Conservation (phyloP, 2,329 filamentous ascomycete species). For the Alternaria novae-zelandiae region DNA sequence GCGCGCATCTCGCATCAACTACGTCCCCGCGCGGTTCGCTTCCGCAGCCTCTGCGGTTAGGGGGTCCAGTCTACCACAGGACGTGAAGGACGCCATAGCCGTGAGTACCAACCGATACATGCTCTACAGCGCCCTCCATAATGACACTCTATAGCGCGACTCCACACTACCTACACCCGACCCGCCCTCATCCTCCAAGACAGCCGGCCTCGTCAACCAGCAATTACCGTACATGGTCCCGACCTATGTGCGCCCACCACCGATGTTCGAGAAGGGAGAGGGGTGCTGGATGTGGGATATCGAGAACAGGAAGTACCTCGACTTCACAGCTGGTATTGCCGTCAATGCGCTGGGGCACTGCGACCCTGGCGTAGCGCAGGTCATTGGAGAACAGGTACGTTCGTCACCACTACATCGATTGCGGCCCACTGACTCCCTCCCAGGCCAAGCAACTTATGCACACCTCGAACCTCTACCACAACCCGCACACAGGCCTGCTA, state of each 20-base stretch:
- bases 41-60: conserved; percentile 47
- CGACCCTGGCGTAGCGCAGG: conserved; percentile 75
- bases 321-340: conserved; percentile 95
- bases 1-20: conserved; percentile 32
- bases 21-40: conserved; percentile 43
- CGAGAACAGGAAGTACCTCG: conserved; percentile 86
- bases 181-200: conserved; percentile 74
- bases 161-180: conserved; percentile 69
- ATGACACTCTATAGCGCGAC: conserved; percentile 37
- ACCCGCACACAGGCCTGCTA: conserved; percentile 90
- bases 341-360: conserved; percentile 93
- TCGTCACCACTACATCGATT: neutral
- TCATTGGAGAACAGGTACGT: conserved; percentile 77
- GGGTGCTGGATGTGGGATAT: conserved; percentile 91
- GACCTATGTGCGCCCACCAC: conserved; percentile 88
- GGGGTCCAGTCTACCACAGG: conserved; percentile 50
- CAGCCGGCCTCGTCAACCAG: conserved; percentile 74
- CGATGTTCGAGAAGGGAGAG: conserved; percentile 86
- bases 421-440: conserved; percentile 16
- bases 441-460: conserved; percentile 76
- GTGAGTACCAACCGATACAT: conserved; percentile 26
- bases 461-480: conserved; percentile 96
- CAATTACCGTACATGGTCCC: conserved; percentile 91
- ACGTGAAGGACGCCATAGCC: conserved; percentile 51
- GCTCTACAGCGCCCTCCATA: neutral